Evolutionary conservation across 768 basidiomycete species (phyloP).

Genomic region (Plicaturopsis crispa): DNA sequence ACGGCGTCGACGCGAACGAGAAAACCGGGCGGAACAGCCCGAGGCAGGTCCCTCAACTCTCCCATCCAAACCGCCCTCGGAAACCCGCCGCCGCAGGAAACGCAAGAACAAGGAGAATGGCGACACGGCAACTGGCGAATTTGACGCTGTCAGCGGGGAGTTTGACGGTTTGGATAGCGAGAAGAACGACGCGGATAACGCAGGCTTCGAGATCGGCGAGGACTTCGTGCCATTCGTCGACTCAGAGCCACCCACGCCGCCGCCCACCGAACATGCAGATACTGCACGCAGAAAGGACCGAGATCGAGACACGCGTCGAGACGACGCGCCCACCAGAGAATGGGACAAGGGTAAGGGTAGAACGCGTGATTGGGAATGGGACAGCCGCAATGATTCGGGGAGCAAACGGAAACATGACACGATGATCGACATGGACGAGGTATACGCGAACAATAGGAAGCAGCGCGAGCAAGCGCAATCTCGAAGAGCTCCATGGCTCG

Average conservation of each 20-base stretch:
- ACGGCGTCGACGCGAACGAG: no score
- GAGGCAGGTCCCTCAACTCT: not conserved
- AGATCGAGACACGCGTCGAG: slow-evolving; percentile 9
- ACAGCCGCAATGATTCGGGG: slow-evolving; percentile 15
- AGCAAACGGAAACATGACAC: slow-evolving; percentile 43
- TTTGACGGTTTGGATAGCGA: not conserved
- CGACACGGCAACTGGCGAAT: not conserved
- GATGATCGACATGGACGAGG: slow-evolving; percentile 37
- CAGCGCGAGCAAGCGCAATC: slow-evolving; percentile 43
- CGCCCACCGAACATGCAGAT: no score
- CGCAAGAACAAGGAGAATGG: not conserved
- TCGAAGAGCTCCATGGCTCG: slow-evolving; percentile 59
- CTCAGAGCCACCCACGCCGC: not conserved
- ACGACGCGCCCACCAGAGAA: slow-evolving; percentile 13
- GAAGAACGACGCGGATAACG: not conserved
- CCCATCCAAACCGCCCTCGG: no score
- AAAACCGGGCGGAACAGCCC: no score
- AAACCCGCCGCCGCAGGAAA: not conserved
- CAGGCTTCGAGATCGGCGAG: not conserved
- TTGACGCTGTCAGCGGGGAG: not conserved
- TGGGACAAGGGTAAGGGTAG: slow-evolving; percentile 14
- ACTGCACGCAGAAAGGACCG: slow-evolving; percentile 1
- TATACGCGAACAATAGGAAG: slow-evolving; percentile 44
- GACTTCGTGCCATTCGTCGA: not conserved
- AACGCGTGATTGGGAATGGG: slow-evolving; percentile 7